These are phyloP conservation scores for Daldinia vernicosa DNA, from an alignment of 495 filamentous ascomycete species.

Conservation along the genomic window DNA sequence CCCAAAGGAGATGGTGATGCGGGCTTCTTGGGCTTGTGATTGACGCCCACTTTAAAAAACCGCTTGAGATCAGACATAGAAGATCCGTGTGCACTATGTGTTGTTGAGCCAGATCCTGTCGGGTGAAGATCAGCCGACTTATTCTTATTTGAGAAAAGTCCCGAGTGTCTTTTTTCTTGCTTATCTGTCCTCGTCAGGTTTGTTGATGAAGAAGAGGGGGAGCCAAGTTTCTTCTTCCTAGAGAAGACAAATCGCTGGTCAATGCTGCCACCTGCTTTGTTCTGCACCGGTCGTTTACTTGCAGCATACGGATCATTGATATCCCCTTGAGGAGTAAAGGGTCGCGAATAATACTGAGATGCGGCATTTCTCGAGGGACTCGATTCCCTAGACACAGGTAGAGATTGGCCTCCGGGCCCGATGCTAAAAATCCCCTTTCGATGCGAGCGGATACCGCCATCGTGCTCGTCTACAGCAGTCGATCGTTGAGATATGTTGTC, in stretches of 20 bases:
- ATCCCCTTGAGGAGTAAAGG: slow-evolving; percentile 82
- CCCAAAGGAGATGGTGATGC: slow-evolving; percentile 66
- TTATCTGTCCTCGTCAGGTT: slow-evolving; percentile 50
- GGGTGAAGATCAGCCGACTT: slow-evolving; percentile 45
- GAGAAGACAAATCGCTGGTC: slow-evolving; percentile 88
- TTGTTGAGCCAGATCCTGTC: slow-evolving; percentile 58
- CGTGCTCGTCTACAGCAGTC: slow-evolving; percentile 46
- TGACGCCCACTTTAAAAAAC: slow-evolving; percentile 79
- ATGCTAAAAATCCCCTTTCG: slow-evolving; percentile 76
- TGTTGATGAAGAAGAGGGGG: slow-evolving; percentile 55
- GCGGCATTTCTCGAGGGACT: slow-evolving; percentile 69
- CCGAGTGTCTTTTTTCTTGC: slow-evolving; percentile 60
- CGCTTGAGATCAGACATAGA: slow-evolving; percentile 96
- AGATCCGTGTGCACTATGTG: slow-evolving; percentile 74
- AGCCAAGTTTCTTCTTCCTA: slow-evolving; percentile 58
- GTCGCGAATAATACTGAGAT: slow-evolving; percentile 67
- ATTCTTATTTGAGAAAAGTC: slow-evolving; percentile 48
- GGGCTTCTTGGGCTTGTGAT: slow-evolving; percentile 71
- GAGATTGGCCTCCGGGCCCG: slow-evolving; percentile 72
- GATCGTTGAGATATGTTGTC: slow-evolving; percentile 47
- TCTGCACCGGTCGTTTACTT: slow-evolving; percentile 77
- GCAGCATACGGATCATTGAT: slow-evolving; percentile 89
- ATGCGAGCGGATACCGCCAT: slow-evolving; percentile 53
- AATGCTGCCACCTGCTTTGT: slow-evolving; percentile 71
- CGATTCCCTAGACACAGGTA: slow-evolving; percentile 69